These are phyloP conservation scores for Lachancea sp. DNA, from an alignment of 805 yeast species.

Conservation along the genomic window DNA sequence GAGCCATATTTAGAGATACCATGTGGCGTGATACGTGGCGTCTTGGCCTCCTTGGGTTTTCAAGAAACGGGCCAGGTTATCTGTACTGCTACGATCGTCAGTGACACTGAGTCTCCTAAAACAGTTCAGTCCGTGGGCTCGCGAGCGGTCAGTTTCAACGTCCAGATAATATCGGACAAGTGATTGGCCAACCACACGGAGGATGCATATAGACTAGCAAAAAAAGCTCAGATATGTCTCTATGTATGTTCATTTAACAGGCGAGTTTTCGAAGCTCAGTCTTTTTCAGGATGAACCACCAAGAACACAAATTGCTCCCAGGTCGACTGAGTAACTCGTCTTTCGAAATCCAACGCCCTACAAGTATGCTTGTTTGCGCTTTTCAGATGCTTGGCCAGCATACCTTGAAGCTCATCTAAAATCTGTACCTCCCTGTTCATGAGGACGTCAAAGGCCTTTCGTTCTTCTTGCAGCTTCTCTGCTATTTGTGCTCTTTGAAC, in stretches of 20 bases:
- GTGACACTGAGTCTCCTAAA: conserved; percentile 18
- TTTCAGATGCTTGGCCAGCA: neutral
- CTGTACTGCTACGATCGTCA: conserved; percentile 27
- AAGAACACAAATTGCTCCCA: neutral
- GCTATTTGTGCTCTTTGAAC: conserved; percentile 16
- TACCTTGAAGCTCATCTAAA: conserved; percentile 9
- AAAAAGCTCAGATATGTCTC: no score
- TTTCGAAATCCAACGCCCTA: neutral
- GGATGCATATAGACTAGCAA: no score
- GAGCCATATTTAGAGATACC: conserved; percentile 32
- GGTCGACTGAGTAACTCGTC: neutral
- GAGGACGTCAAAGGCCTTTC: conserved; percentile 11
- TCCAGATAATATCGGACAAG: conserved; percentile 17
- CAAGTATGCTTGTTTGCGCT: neutral
- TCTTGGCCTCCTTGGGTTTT: conserved; percentile 28
- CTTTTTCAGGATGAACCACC: neutral
- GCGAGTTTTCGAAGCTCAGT: neutral
- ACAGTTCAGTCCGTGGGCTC: conserved; percentile 15
- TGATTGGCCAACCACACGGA: no score
- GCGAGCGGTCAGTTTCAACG: conserved; percentile 31
- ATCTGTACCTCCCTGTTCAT: conserved; percentile 15
- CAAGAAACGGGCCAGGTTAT: conserved; percentile 19
- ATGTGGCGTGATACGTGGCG: conserved; percentile 31
- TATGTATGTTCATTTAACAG: neutral
- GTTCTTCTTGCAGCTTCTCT: conserved; percentile 13